phyloP scores from a whole-genome alignment of 2,329 filamentous ascomycete genomes.

The Colletotrichum aenigma region DNA sequence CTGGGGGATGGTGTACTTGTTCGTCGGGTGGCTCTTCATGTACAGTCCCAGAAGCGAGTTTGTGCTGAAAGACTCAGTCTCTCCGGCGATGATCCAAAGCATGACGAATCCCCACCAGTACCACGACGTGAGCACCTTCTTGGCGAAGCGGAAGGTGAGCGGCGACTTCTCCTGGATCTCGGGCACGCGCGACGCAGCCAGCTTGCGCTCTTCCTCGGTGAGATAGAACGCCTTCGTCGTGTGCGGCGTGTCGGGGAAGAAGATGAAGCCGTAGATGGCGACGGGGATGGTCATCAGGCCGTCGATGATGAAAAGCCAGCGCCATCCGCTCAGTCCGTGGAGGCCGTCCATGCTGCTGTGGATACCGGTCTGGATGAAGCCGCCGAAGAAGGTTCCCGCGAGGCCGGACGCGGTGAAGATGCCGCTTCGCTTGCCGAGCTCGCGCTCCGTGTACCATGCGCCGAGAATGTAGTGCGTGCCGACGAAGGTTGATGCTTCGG shows the following conservation, averaged over 20 bases:
- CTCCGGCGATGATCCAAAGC: constrained; percentile 73
- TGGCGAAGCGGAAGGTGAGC: constrained; percentile 53
- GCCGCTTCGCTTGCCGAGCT: constrained; percentile 66
- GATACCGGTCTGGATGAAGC: constrained; percentile 64
- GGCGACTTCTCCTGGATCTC: constrained; percentile 43
- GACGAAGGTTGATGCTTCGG: constrained; percentile 44
- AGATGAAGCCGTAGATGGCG: constrained; percentile 53
- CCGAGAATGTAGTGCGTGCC: constrained; percentile 48
- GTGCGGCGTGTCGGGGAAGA: constrained; percentile 54
- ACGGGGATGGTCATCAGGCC: constrained; percentile 57
- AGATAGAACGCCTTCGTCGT: constrained; percentile 40
- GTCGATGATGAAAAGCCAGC: constrained; percentile 40
- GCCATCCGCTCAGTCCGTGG: constrained; percentile 30
- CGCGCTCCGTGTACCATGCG: constrained; percentile 65
- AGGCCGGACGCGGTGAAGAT: constrained; percentile 67
- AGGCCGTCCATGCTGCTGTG: constrained; percentile 48
- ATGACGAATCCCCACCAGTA: constrained; percentile 70
- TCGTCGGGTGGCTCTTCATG: constrained; percentile 51
- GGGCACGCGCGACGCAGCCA: constrained; percentile 47
- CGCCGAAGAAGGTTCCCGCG: constrained; percentile 63
- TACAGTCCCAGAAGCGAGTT: constrained; percentile 62
- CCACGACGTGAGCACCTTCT: constrained; percentile 61
- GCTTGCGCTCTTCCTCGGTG: constrained; percentile 36
- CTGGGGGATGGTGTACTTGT: constrained; percentile 49
- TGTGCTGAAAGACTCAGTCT: constrained; percentile 72